These are phyloP conservation scores for Ampelomyces quisqualis DNA, from an alignment of 2,329 filamentous ascomycete genomes.

Conservation along the genomic window DNA sequence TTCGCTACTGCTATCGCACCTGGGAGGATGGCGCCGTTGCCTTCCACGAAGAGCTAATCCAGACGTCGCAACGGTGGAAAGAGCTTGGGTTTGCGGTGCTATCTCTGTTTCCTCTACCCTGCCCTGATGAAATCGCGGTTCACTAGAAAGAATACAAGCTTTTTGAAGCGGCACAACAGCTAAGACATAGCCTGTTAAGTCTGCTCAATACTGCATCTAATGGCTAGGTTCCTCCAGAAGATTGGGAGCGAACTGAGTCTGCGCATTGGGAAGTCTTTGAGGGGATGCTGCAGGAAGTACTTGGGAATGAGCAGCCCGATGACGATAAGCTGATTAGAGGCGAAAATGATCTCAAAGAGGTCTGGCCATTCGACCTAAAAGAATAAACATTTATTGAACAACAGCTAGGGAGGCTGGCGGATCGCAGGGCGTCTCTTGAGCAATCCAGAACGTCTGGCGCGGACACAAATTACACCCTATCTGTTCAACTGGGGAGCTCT, in stretches of 20 bases:
- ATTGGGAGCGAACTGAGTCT: constrained; percentile 37
- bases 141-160: constrained; percentile 36
- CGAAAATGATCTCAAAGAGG: constrained; percentile 36
- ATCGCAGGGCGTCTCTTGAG: constrained; percentile 2
- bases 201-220: constrained; percentile 39
- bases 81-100: constrained; percentile 42
- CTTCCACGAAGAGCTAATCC: constrained; percentile 46
- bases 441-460: constrained; percentile 3
- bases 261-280: constrained; percentile 35
- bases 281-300: constrained; percentile 35
- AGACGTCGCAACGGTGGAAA: constrained; percentile 42
- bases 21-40: constrained; percentile 47
- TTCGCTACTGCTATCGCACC: constrained; percentile 45
- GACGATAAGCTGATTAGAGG: constrained; percentile 40
- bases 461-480: constrained; percentile 1
- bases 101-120: constrained; percentile 37
- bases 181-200: constrained; percentile 29
- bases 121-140: constrained; percentile 23
- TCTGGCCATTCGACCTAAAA: constrained; percentile 42
- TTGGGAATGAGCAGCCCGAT: constrained; percentile 30
- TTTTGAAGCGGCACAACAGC: constrained; percentile 38
- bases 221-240: constrained; percentile 41
- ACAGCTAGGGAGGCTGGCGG: constrained; percentile 2
- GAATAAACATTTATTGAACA: constrained; percentile 8
- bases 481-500: neutral